A percentile compares a stretch with the other conserved stretches of the same genome.
Evolutionary conservation across 495 filamentous ascomycete species (phyloP).

Genomic region (Aspergillus sclerotiicarbonarius): DNA sequence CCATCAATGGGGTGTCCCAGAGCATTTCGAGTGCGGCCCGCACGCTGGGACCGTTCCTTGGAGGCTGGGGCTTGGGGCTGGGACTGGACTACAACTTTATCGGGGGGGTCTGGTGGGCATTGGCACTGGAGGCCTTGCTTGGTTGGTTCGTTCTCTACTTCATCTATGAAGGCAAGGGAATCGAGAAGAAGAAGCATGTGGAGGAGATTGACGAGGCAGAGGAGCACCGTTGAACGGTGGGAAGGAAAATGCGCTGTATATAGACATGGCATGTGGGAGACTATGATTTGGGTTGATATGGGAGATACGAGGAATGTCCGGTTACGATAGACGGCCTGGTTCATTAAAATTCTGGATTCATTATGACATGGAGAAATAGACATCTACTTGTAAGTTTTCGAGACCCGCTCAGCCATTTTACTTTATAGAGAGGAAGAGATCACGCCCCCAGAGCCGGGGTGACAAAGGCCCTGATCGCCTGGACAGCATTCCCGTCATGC

Average conservation of each 20-base stretch:
- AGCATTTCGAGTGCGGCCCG: constrained; percentile 58
- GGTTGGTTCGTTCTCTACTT: constrained; percentile 51
- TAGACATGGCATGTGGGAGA: background rate
- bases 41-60: constrained; percentile 65
- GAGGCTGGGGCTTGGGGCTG: constrained; percentile 60
- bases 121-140: constrained; percentile 50
- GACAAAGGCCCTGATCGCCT: constrained; percentile 67
- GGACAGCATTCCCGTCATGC: constrained; percentile 73
- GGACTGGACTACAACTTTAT: constrained; percentile 65
- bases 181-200: constrained; percentile 27
- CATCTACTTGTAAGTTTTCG: background rate
- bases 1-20: constrained; percentile 67
- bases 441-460: constrained; percentile 32
- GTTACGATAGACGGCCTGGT: background rate
- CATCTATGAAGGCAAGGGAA: constrained; percentile 54
- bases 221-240: background rate
- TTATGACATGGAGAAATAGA: background rate
- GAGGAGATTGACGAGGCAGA: constrained; percentile 23
- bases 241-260: background rate
- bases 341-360: background rate
- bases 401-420: background rate
- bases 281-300: background rate
- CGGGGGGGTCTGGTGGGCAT: constrained; percentile 68
- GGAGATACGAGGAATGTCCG: background rate
- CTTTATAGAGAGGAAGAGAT: background rate